phyloP scores from a whole-genome alignment of 164 flowering plant species.

The Chimonanthus salicifolius region DNA sequence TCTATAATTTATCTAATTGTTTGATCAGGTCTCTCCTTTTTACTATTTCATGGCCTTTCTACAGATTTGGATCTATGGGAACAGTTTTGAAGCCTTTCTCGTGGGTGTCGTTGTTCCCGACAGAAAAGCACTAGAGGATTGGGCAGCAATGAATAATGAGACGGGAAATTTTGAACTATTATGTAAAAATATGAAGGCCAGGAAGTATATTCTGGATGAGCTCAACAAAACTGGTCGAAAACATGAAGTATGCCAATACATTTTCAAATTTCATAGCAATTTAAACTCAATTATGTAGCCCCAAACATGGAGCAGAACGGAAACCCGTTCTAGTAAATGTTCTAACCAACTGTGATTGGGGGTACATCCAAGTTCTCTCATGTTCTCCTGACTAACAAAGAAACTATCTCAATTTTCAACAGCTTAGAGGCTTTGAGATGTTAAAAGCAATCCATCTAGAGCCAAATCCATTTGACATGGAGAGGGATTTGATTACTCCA shows the following conservation, averaged over 20 bases:
- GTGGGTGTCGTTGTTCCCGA: constrained; percentile 92
- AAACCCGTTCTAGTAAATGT: neutral
- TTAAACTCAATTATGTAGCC: neutral
- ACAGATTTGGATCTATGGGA: constrained; percentile 97
- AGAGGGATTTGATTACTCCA: constrained; percentile 83
- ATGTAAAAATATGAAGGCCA: constrained; percentile 54
- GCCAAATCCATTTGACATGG: constrained; percentile 81
- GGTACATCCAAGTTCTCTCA: neutral
- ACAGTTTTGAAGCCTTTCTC: constrained; percentile 91
- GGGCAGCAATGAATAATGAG: constrained; percentile 56
- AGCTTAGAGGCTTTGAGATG: constrained; percentile 95
- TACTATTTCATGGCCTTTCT: neutral
- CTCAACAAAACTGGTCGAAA: constrained; percentile 61
- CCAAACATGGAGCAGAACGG: neutral
- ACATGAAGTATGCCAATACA: constrained; percentile 43
- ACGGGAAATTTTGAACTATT: constrained; percentile 58
- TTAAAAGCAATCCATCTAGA: constrained; percentile 77
- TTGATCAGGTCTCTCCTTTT: neutral
- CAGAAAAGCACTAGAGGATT: constrained; percentile 62
- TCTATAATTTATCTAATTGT: neutral
- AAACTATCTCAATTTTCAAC: constrained; percentile 8
- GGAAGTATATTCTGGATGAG: constrained; percentile 66
- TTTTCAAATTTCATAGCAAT: neutral
- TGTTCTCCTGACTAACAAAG: constrained; percentile 17
- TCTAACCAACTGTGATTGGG: neutral